Base-by-base conservation (phyloP, 768 basidiomycete genomes). In the Glaciozyma martinii region DNA sequence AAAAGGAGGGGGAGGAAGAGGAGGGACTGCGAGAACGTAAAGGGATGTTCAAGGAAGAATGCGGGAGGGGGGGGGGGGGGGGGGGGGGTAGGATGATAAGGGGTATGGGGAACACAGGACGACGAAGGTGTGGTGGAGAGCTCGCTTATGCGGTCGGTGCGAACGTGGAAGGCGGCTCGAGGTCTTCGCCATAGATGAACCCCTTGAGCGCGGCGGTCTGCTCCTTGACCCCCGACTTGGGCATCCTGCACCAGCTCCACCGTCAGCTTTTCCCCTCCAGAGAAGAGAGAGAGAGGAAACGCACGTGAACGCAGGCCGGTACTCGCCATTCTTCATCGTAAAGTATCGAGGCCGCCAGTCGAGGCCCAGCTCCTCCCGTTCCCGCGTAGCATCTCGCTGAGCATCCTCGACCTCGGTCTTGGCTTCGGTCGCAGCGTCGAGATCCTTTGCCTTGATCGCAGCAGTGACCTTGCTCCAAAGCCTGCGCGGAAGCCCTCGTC, bases 401-500 rank as follows among this genome's bases (percentile, higher is more conserved):
- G 85, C 85, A 68, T 94, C 91, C 78, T 99, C 95, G 1, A 99
- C 89, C 18, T 81, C 81, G 3, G 84, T 83, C 80, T 99, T 99
- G 56, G 90, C 89, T 32, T 82, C 83, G 6, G 92, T 95, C 29
- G 95, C 95, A 16, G 84, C 86, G 71, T 93, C 90, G 90, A 98
- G 94, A 76, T 99, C 91, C 74, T 87, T 89, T 40, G 80, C 80
- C 37, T 81, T 75, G 76, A 99, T 97, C 25, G 94, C 95, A 23
- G 81, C 78, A 30, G 95, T 98, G 50, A 99, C 78, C 54, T 84
- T 80, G 46, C 79, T 74, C 95, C 95, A 99, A 60, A 97, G 77
- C 71, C 88, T 86, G 70, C 18, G 53, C 12, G 25, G 53, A 37
- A 53, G 33, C 50, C 23, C 29, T 59, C 50, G 49, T 21, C 30